phyloP scores from a whole-genome alignment of 345 rosid species.

The Alliaria petiolata region DNA sequence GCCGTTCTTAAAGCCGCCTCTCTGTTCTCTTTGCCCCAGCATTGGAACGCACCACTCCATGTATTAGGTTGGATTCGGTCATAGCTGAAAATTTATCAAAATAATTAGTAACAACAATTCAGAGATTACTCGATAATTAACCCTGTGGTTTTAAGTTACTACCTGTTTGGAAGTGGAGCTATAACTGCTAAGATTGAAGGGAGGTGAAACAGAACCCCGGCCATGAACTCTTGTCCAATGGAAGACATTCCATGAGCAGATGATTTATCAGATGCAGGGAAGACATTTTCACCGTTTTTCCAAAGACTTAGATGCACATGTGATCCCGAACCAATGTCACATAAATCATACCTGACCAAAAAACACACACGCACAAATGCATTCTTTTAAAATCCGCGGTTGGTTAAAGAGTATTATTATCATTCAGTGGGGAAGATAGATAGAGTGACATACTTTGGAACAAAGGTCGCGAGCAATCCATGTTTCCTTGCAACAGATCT shows the following conservation, averaged over 20 bases:
- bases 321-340: constrained; percentile 92
- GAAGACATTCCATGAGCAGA: constrained; percentile 74
- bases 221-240: constrained; percentile 77
- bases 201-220: constrained; percentile 85
- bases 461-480: constrained; percentile 77
- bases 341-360: constrained; percentile 59
- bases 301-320: constrained; percentile 91
- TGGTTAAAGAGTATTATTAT: not conserved
- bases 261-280: constrained; percentile 60
- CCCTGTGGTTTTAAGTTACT: not conserved
- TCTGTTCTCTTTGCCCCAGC: constrained; percentile 99
- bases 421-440: not conserved
- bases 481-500: constrained; percentile 82
- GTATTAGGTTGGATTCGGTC: constrained; percentile 91
- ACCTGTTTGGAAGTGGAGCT: constrained; percentile 95
- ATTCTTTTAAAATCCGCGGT: not conserved
- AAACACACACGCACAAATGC: not conserved
- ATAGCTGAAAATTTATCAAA: constrained; percentile 46
- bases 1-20: constrained; percentile 85
- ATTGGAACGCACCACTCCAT: constrained; percentile 96
- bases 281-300: constrained; percentile 75
- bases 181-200: constrained; percentile 83
- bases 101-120: not conserved
- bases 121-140: not conserved
- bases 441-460: constrained; percentile 66